Evolutionary conservation across 2,329 filamentous ascomycete genomes (phyloP), one percentile per base, ranked within the genome.

Genomic region (Exophiala dermatitidis): DNA sequence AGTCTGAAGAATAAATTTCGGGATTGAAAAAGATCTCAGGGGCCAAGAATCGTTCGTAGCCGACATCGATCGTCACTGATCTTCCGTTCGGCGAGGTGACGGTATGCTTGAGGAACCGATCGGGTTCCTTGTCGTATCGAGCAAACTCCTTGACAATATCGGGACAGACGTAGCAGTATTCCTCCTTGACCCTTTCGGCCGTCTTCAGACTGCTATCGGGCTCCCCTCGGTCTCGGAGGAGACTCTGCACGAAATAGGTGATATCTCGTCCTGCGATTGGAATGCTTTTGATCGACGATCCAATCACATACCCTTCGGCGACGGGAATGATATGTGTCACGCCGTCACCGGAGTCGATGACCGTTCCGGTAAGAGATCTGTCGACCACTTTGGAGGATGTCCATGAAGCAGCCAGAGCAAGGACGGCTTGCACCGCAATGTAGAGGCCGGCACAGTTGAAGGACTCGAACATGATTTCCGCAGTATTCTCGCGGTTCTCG

Each of bases 1-100:
- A 98, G 69, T 98, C 93, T 62, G 91, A 97, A 58, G 89, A 95
- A 79, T 97, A 97, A 66, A 98, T 98, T 75, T 98, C 93, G 31
- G 93, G 93, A 74, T 98, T 98, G 82, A 98, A 98, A 75, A 98
- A 98, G 68, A 98, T 98, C 72, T 98, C 93, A 28, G 94, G 94
- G 2, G 93, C 93, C 56, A 98, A 79, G 79, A 98, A 98, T 33
- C 93, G 87, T 72, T 98, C 93, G 74, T 97, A 98, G 49, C 93
- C 93, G 49, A 98, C 88, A 65, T 98, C 94, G 44, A 98, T 89
- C 1, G 77, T 81, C 26, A 91, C 84, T 63, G 87, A 84, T 63
- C 87, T 85, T 59, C 93, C 93, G 63, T 90, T 91, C 29, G 90
- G 85, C 56, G 93, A 84, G 53, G 82, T 83, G 54, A 96, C 90